Conservation (phyloP, 2,329 filamentous ascomycete species). For the Fusarium sp. region DNA sequence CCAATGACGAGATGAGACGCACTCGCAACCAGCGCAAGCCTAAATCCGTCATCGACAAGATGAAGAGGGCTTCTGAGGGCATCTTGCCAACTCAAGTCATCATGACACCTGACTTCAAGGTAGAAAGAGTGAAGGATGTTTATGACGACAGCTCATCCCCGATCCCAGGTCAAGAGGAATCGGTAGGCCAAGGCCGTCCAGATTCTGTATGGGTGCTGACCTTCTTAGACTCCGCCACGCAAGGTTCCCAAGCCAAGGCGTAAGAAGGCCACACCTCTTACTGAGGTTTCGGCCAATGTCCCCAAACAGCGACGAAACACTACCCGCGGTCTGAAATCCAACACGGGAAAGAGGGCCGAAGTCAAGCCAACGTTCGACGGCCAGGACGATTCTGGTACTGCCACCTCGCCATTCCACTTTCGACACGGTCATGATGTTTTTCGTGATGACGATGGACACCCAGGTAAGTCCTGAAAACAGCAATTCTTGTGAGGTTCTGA, state of each 20-base stretch:
- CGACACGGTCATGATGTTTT: slow-evolving; percentile 45
- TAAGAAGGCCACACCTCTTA: slow-evolving; percentile 46
- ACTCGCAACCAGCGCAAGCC: slow-evolving; percentile 84
- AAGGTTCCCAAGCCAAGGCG: slow-evolving; percentile 45
- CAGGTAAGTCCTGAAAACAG: slow-evolving; percentile 34
- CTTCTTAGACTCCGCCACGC: slow-evolving; percentile 42
- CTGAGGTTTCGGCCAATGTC: slow-evolving; percentile 50
- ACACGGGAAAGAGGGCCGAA: slow-evolving; percentile 29
- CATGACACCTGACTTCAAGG: slow-evolving; percentile 63
- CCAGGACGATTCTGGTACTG: slow-evolving; percentile 16
- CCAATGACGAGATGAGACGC: slow-evolving; percentile 76
- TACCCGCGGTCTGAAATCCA: slow-evolving; percentile 29
- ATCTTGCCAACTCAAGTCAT: slow-evolving; percentile 74
- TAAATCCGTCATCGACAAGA: slow-evolving; percentile 73
- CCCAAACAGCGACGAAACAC: slow-evolving; percentile 42
- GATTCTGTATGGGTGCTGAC: slow-evolving; percentile 11
- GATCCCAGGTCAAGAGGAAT: slow-evolving; percentile 50
- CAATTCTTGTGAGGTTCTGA: slow-evolving; percentile 24
- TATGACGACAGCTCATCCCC: slow-evolving; percentile 69
- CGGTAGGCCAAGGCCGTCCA: slow-evolving; percentile 52
- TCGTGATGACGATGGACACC: slow-evolving; percentile 40
- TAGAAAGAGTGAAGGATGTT: slow-evolving; percentile 65
- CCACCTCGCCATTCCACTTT: slow-evolving; percentile 30
- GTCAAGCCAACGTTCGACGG: slow-evolving; percentile 25
- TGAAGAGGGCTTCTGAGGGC: slow-evolving; percentile 71